Percentiles rank a stretch among this genome's conserved stretches.
Evolutionary conservation across 345 rosid genomes (phyloP).

Genomic region (Dipteronia dyeriana): DNA sequence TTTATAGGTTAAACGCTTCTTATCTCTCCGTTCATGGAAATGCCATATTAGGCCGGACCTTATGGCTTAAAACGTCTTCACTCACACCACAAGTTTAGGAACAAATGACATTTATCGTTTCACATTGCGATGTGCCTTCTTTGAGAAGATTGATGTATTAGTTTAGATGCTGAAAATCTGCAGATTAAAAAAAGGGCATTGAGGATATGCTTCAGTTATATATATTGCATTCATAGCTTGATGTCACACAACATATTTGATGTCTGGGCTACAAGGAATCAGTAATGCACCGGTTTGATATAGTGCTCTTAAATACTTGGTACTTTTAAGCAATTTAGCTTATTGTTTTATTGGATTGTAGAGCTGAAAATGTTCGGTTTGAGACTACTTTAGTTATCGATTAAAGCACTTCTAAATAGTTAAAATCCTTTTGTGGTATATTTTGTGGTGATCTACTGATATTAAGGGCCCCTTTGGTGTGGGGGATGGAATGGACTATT

Average conservation of each 20-base stretch:
- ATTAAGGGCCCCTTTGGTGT: too few relatives aligned
- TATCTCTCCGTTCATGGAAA: slow-evolving; percentile 81
- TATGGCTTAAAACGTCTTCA: slow-evolving; percentile 69
- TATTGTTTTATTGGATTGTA: neutral
- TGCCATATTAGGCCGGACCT: slow-evolving; percentile 66
- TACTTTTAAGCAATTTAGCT: neutral
- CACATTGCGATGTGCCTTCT: neutral
- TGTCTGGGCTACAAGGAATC: neutral
- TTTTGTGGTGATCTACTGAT: neutral
- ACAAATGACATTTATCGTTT: neutral
- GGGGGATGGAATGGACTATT: too few relatives aligned
- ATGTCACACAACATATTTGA: neutral
- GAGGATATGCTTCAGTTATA: neutral
- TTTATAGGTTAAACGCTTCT: slow-evolving; percentile 68
- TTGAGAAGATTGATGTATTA: neutral
- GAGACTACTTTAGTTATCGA: neutral
- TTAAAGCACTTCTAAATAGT: neutral
- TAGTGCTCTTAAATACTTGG: neutral
- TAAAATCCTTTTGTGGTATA: neutral
- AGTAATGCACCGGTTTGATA: neutral
- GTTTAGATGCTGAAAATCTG: neutral
- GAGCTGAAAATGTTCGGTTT: neutral
- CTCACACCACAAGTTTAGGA: slow-evolving; percentile 43
- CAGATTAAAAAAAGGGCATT: neutral
- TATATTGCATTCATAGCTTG: neutral